These are phyloP conservation scores for Verticillium nonalfalfae DNA, from an alignment of 2,329 filamentous ascomycete species.

Conservation along the genomic window DNA sequence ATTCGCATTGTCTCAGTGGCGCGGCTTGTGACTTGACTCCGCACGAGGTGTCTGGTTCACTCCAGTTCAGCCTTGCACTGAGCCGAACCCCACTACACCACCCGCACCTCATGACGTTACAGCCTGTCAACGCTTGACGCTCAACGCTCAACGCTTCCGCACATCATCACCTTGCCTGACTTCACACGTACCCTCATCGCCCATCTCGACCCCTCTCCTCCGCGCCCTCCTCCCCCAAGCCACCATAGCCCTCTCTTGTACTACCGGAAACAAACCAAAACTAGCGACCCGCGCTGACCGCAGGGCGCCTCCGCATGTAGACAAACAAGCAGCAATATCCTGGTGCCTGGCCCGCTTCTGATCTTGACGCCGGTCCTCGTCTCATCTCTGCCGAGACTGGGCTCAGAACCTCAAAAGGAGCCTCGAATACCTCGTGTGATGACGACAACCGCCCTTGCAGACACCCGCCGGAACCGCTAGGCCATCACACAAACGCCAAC, in stretches of 20 bases:
- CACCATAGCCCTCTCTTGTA: background rate
- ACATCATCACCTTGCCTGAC: background rate
- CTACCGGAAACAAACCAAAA: background rate
- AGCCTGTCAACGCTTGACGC: background rate
- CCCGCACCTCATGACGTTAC: background rate
- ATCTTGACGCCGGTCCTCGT: background rate
- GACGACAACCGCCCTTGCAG: background rate
- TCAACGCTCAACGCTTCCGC: too few species aligned
- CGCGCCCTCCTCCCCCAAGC: background rate
- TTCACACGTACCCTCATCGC: background rate
- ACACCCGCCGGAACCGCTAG: background rate
- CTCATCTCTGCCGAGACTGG: background rate
- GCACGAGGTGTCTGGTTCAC: background rate
- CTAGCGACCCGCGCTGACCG: background rate
- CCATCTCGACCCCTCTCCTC: background rate
- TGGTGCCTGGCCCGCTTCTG: background rate
- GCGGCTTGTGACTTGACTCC: background rate
- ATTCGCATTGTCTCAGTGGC: background rate
- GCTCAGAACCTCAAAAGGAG: background rate
- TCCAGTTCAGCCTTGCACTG: background rate
- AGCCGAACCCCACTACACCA: background rate
- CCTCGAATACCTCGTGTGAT: background rate
- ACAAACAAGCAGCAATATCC: conserved; percentile 2
- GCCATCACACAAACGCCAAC: background rate
- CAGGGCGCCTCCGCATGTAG: background rate